Conservation (phyloP, 306 rosid genomes). For the Rosa lucieae region DNA sequence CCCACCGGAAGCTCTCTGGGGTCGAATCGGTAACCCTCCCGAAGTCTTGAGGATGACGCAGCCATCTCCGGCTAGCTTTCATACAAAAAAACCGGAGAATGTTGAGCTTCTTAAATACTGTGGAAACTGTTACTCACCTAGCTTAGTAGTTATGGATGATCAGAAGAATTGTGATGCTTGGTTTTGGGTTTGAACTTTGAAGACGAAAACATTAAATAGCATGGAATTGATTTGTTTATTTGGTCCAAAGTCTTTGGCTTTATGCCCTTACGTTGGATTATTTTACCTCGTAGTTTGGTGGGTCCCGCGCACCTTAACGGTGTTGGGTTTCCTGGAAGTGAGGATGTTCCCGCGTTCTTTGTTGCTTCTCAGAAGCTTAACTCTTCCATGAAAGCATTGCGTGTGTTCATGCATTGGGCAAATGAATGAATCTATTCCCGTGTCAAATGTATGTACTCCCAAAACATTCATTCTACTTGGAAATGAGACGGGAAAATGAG, state of each 20-base stretch:
- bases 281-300: neutral
- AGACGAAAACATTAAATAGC: neutral
- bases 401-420: neutral
- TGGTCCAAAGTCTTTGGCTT: neutral
- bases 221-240: slow-evolving; percentile 12
- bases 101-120: neutral
- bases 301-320: neutral
- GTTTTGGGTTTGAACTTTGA: neutral
- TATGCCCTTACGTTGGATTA: too few relatives aligned
- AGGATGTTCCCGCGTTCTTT: neutral
- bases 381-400: neutral
- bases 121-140: neutral
- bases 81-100: neutral
- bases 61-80: neutral
- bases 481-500: too few relatives aligned
- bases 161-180: neutral
- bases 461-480: too few relatives aligned
- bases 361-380: neutral
- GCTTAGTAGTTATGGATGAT: neutral
- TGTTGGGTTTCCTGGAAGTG: neutral
- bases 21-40: slow-evolving; percentile 56
- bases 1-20: slow-evolving; percentile 65
- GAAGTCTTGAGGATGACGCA: neutral
- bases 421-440: too few relatives aligned
- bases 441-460: too few relatives aligned